These are phyloP conservation scores for Groenewaldozyma sp. DNA, from an alignment of 1,139 yeast genomes.

Conservation along the genomic window DNA sequence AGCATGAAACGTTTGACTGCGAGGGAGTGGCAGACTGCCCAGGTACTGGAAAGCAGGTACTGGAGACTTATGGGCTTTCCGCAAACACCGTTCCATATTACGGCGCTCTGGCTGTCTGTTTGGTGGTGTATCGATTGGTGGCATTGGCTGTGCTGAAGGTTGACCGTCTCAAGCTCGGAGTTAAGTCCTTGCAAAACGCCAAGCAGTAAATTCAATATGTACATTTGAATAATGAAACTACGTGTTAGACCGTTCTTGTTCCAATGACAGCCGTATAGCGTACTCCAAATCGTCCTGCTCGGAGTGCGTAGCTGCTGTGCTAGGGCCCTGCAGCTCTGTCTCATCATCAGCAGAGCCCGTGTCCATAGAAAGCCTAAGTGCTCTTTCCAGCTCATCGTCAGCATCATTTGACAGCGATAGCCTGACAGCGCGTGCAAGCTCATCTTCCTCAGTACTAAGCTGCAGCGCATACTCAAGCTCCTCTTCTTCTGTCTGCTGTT, in stretches of 20 bases:
- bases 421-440: too few relatives aligned
- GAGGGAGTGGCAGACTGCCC: constrained; percentile 20
- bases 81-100: constrained; percentile 27
- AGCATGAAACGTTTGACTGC: constrained; percentile 36
- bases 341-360: constrained; percentile 15
- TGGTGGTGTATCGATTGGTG: constrained; percentile 29
- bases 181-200: constrained; percentile 9
- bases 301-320: constrained; percentile 10
- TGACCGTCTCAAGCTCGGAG: constrained; percentile 22
- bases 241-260: constrained; percentile 8
- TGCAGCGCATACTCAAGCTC: constrained; percentile 37
- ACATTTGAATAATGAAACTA: too few relatives aligned
- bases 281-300: constrained; percentile 9
- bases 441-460: too few relatives aligned
- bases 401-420: too few relatives aligned
- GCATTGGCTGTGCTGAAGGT: constrained; percentile 28
- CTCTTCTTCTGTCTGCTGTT: constrained; percentile 35
- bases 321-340: constrained; percentile 17
- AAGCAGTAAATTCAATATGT: constrained; percentile 1
- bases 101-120: constrained; percentile 29
- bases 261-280: constrained; percentile 13
- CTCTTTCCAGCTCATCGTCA: not conserved
- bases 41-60: constrained; percentile 43
- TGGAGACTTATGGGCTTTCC: constrained; percentile 37
- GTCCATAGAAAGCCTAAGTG: not conserved